Conservation (phyloP, 2,329 filamentous ascomycete genomes). For the Annulohypoxylon truncatum region DNA sequence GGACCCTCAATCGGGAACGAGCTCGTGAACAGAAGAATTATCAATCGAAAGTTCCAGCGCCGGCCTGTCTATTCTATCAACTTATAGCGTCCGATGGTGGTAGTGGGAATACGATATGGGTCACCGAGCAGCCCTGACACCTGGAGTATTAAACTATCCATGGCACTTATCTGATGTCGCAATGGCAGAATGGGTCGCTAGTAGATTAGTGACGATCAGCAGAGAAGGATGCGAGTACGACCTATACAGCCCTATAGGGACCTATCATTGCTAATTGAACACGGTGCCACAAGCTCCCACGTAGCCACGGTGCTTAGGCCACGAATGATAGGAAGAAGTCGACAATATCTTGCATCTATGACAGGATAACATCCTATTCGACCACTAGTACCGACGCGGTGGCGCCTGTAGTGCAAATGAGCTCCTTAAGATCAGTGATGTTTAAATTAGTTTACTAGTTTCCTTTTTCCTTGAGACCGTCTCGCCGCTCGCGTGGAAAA, state of each 20-base stretch:
- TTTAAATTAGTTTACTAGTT: slow-evolving; percentile 3
- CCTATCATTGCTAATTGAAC: not conserved
- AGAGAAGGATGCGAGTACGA: slow-evolving; percentile 15
- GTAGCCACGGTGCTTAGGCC: not conserved
- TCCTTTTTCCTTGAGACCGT: not conserved
- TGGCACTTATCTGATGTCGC: slow-evolving; percentile 22
- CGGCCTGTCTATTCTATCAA: not conserved
- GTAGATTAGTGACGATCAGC: slow-evolving; percentile 15
- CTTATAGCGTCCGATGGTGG: not conserved
- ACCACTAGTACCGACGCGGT: slow-evolving; percentile 24
- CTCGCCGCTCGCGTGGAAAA: slow-evolving; percentile 17
- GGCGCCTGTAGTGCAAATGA: slow-evolving; percentile 25
- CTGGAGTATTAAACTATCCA: slow-evolving; percentile 10
- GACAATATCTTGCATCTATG: slow-evolving; percentile 13
- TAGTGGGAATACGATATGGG: not conserved
- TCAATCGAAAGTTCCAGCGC: slow-evolving; percentile 5
- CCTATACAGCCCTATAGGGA: slow-evolving; percentile 20
- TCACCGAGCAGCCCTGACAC: not conserved
- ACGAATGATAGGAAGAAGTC: slow-evolving; percentile 7
- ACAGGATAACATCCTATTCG: slow-evolving; percentile 20
- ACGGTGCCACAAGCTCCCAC: slow-evolving; percentile 5
- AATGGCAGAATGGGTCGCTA: slow-evolving; percentile 12
- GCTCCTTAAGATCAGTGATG: slow-evolving; percentile 15
- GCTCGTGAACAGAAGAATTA: not conserved
- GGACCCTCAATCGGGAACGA: slow-evolving; percentile 12